Base-by-base conservation (phyloP, 257 asterid species). In the Rubia yunnanensis region DNA sequence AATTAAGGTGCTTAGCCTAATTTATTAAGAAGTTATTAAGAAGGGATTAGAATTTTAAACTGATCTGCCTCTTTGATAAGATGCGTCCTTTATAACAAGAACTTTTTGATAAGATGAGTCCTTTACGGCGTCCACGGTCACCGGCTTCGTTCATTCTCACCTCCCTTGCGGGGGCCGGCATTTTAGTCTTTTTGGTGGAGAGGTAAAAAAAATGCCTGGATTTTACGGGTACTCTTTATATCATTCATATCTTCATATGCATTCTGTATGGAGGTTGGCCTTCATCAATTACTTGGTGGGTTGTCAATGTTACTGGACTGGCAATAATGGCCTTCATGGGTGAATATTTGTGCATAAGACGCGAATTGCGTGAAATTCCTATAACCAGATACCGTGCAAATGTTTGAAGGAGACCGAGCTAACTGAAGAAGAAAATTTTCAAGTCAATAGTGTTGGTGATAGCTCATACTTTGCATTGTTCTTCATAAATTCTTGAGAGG, bases 171-270 rank as follows among this genome's bases (percentile, higher is more conserved):
- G 96, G 96, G 73, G 96, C 99, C 78, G 94, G 77, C 32, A 76
- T 66, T 76, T 78, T 84, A 69, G 81, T 89, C 63, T 85, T 79
- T 73, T 52, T 89, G 75, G 85, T 92, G 64, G 99, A 89, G 80
- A 89, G 99, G 82, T 91, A 95, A 27, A 92, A 83, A 81, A 92
- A 84, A 80, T 92, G 98, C 86, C 79, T 87, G 74, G 97, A 92
- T 76, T 92, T 92, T 78, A 78, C 95, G 26, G 96, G 95, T 6
- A 92, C 96, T 54, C 84, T 89, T 20, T 87, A 87, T 71, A 81
- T 89, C 57, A 64, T 84, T 74, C 96, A 92, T 70, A 94, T 85
- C 52, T 74, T 89, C 77, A 79, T 86, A 60, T 89, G 96, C 85
- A 70, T 79, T 68, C n/a, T 75, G 15, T 92, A 89, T 65, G 99